phyloP scores from a whole-genome alignment of 345 rosid genomes.

The Camelina neglecta region DNA sequence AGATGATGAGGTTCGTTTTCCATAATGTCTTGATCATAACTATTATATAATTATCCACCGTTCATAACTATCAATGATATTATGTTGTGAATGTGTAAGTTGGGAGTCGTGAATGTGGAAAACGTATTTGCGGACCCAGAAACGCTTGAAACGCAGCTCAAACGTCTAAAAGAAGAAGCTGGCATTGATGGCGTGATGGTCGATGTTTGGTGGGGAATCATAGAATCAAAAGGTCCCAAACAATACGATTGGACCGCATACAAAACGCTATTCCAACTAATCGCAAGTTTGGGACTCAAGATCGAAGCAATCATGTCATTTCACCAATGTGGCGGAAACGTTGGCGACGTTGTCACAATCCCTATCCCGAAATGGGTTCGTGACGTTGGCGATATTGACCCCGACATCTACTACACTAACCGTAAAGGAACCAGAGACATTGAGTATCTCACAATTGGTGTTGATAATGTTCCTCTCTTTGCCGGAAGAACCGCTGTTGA shows the following conservation, averaged over 20 bases:
- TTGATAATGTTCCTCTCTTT: constrained; percentile 63
- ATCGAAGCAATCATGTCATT: constrained; percentile 86
- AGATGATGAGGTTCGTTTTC: background rate
- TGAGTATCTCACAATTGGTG: constrained; percentile 72
- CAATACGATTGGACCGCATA: constrained; percentile 80
- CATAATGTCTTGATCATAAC: background rate
- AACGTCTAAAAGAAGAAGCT: constrained; percentile 62
- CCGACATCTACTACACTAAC: constrained; percentile 74
- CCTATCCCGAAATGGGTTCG: constrained; percentile 81
- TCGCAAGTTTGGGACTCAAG: constrained; percentile 57
- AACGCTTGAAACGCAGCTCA: constrained; percentile 59
- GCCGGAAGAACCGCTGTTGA: constrained; percentile 68
- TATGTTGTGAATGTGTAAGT: constrained; percentile 45
- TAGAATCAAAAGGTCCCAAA: constrained; percentile 66
- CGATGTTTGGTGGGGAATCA: constrained; percentile 89
- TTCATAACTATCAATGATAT: background rate
- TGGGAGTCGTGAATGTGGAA: constrained; percentile 63
- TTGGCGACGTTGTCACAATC: constrained; percentile 76
- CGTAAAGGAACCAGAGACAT: constrained; percentile 59
- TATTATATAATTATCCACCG: too few relatives aligned
- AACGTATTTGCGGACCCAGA: constrained; percentile 55
- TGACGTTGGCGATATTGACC: constrained; percentile 56
- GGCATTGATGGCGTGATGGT: constrained; percentile 83
- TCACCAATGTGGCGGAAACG: constrained; percentile 89
- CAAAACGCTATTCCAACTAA: constrained; percentile 60